phyloP scores from a whole-genome alignment of 768 basidiomycete species.

The Agrocybe pediades region DNA sequence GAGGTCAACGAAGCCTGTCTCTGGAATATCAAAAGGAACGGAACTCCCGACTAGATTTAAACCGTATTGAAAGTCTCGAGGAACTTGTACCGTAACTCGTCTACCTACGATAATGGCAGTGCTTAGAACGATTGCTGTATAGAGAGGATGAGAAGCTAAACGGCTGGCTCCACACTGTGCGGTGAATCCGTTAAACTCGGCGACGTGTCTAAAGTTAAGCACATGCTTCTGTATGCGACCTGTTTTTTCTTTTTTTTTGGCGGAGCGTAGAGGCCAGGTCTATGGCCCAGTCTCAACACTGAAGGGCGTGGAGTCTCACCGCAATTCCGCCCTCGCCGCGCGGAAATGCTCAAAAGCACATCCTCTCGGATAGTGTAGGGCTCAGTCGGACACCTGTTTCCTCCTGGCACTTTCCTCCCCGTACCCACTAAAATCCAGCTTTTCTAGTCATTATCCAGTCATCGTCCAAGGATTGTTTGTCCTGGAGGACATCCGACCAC shows the following conservation, averaged over 20 bases:
- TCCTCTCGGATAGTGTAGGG: slow-evolving; percentile 13
- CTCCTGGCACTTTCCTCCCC: background rate
- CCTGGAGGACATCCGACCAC: slow-evolving; percentile 18
- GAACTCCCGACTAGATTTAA: background rate
- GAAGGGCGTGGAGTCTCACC: no score
- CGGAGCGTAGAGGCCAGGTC: no score
- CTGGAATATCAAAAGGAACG: background rate
- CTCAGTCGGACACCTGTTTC: slow-evolving; percentile 6
- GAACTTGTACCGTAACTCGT: no score
- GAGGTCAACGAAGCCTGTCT: slow-evolving; percentile 23
- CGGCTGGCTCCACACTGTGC: no score
- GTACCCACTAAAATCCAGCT: slow-evolving; percentile 37
- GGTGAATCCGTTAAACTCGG: no score
- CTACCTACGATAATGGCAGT: no score
- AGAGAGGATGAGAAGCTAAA: no score
- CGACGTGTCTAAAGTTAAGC: no score
- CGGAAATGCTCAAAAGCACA: slow-evolving; percentile 10
- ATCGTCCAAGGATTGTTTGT: slow-evolving; percentile 12
- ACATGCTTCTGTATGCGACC: no score
- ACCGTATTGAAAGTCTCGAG: slow-evolving; percentile 5
- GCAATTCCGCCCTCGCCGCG: background rate
- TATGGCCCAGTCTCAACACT: no score
- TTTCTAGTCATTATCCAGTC: slow-evolving; percentile 21
- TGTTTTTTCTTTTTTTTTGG: no score
- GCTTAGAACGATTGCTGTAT: no score